phyloP scores from a whole-genome alignment of 2,329 filamentous ascomycete species.

The Ceratocystis ficicola region DNA sequence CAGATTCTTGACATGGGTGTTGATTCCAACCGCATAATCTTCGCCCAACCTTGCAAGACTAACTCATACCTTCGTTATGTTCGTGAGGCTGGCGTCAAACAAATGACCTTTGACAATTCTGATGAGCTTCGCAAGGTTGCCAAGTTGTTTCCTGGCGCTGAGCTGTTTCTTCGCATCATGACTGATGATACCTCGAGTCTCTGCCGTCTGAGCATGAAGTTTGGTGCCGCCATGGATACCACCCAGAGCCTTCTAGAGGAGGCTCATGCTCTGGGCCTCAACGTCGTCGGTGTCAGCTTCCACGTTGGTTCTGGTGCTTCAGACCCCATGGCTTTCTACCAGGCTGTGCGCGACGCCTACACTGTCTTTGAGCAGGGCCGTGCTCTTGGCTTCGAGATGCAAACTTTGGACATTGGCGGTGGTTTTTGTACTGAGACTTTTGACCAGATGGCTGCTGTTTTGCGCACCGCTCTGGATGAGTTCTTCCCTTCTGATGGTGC shows the following conservation, averaged over 20 bases:
- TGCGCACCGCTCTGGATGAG: conserved; percentile 67
- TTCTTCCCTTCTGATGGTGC: conserved; percentile 65
- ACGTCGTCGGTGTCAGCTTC: conserved; percentile 92
- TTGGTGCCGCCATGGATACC: conserved; percentile 78
- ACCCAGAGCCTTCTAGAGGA: conserved; percentile 65
- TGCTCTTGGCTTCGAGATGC: conserved; percentile 64
- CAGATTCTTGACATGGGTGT: conserved; percentile 73
- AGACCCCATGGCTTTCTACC: conserved; percentile 80
- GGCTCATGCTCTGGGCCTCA: conserved; percentile 70
- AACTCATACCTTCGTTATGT: conserved; percentile 94
- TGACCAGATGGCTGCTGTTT: conserved; percentile 72
- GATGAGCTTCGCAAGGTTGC: conserved; percentile 98
- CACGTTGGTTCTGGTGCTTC: conserved; percentile 94
- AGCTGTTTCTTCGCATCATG: conserved; percentile 86
- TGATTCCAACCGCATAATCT: conserved; percentile 86
- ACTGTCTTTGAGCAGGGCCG: conserved; percentile 76
- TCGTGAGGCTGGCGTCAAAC: conserved; percentile 69
- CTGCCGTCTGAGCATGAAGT: conserved; percentile 94
- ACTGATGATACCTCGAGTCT: conserved; percentile 92
- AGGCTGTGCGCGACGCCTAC: conserved; percentile 81
- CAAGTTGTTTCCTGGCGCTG: conserved; percentile 74
- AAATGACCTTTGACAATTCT: conserved; percentile 99
- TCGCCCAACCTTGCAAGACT: conserved; percentile 98
- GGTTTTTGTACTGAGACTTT: conserved; percentile 88
- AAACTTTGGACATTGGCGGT: conserved; percentile 85